These are phyloP conservation scores for Diplogelasinospora grovesii DNA, from an alignment of 495 filamentous ascomycete species.

Conservation along the genomic window DNA sequence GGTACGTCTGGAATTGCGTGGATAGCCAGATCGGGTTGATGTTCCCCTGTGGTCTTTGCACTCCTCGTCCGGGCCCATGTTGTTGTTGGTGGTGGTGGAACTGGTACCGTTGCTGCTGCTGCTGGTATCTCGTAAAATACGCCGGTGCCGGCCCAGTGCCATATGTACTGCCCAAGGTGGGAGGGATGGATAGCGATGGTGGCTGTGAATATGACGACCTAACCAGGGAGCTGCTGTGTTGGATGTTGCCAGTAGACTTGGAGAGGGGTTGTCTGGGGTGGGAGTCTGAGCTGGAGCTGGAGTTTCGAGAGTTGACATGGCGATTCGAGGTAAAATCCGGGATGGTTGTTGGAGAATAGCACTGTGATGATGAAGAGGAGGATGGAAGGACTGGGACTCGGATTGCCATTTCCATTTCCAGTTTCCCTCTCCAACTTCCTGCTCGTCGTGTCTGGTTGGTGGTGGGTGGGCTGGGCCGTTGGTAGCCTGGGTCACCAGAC, in stretches of 20 bases:
- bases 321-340: constrained; percentile 13
- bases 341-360: constrained; percentile 21
- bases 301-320: no score
- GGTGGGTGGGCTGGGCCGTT: no score
- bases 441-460: no score
- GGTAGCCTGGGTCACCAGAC: no score
- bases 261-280: constrained; percentile 37
- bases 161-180: constrained; percentile 33
- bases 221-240: constrained; percentile 34
- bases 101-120: constrained; percentile 17
- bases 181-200: constrained; percentile 32
- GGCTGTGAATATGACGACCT: constrained; percentile 29
- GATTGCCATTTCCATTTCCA: constrained; percentile 21
- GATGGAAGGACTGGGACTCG: constrained; percentile 18
- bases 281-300: no score
- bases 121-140: no score
- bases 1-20: constrained; percentile 57
- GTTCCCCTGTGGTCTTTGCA: no score
- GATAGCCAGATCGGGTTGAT: constrained; percentile 47
- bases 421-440: no score
- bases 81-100: constrained; percentile 12
- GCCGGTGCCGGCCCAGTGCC: constrained; percentile 23
- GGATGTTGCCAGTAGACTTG: constrained; percentile 44
- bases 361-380: no score
- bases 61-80: constrained; percentile 11